Percentiles rank a stretch among this genome's conserved stretches.
phyloP scores from a whole-genome alignment of 345 rosid species.

The Acer yangbiense region DNA sequence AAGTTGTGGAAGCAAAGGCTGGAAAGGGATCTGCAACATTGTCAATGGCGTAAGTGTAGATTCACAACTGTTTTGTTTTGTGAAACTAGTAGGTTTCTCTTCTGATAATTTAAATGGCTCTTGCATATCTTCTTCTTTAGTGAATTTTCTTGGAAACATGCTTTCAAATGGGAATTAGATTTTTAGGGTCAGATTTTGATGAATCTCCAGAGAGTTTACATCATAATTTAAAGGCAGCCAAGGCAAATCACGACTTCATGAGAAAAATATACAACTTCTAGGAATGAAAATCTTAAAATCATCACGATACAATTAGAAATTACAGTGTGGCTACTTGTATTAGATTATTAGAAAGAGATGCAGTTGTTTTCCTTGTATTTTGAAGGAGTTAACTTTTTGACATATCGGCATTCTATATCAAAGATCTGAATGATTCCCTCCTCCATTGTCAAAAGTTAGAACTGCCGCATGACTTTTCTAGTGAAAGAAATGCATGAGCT shows the following conservation, averaged over 20 bases:
- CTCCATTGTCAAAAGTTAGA: neutral
- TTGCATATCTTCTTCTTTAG: neutral
- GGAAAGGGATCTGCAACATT: constrained; percentile 93
- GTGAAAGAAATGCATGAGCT: neutral
- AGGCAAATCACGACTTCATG: neutral
- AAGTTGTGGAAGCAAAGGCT: constrained; percentile 93
- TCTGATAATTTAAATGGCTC: neutral
- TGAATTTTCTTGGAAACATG: neutral
- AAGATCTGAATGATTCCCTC: neutral
- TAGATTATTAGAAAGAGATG: neutral
- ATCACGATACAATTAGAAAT: neutral
- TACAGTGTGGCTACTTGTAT: neutral
- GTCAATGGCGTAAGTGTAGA: constrained; percentile 81
- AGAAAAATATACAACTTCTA: neutral
- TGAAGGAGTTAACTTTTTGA: neutral
- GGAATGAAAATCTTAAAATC: neutral
- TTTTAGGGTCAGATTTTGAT: neutral
- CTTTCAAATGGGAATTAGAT: neutral
- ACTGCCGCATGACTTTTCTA: neutral
- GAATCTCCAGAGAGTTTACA: neutral
- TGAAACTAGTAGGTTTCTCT: neutral
- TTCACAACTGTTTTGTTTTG: neutral
- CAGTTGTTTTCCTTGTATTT: neutral
- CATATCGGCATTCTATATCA: neutral
- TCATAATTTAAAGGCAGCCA: neutral